Evolutionary conservation across 139 green algal species (phyloP), one percentile per base, ranked within the genome.

Genomic region (Haematococcus lacustris): DNA sequence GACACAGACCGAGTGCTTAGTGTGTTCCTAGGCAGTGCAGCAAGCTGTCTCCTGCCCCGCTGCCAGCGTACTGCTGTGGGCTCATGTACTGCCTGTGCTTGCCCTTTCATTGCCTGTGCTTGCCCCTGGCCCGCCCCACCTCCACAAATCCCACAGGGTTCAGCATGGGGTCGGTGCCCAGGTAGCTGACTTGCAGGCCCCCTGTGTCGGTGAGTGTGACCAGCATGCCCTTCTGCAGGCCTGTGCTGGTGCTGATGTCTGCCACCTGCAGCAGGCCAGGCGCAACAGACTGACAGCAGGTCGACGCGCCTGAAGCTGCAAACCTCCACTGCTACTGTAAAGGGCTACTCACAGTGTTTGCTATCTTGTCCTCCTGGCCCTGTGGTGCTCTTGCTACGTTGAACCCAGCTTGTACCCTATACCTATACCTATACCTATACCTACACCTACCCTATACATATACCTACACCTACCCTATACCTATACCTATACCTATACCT

Each of bases 131-230:
- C 47, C 47, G 13, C 21, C 13, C 13, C 40, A 83, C 78, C 78
- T 85, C 82, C 1, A n/a, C 75, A 41, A 73, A 68, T 1, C 74
- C 74, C 39, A 83, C 72, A 9, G 73, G 68, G 64, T 83, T 88
- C 38, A 68, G 25, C 47, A 80, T 78, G 41, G 87, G 83, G 50
- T 88, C 82, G 0, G 82, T 92, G 61, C 85, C 85, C 63, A 91
- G 64, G 80, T 91, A 90, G 28, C 41, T 43, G 34, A 85, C 83
- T 30, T 66, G 59, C 59, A 90, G 70, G 7, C 28, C 32, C 4
- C 83, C 87, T 17, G 69, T 38, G 2, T 90, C 79, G 51, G 81
- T 76, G 68, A 90, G 68, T 39, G 2, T 66, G 5, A 61, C 39
- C 41, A 68, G 13, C 61, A 68, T 40, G n/a, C 33, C 61, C 61